A percentile compares a stretch with the other conserved stretches of the same genome.
Conservation (phyloP, 2,329 filamentous ascomycete genomes). For the Alternaria consortialis region DNA sequence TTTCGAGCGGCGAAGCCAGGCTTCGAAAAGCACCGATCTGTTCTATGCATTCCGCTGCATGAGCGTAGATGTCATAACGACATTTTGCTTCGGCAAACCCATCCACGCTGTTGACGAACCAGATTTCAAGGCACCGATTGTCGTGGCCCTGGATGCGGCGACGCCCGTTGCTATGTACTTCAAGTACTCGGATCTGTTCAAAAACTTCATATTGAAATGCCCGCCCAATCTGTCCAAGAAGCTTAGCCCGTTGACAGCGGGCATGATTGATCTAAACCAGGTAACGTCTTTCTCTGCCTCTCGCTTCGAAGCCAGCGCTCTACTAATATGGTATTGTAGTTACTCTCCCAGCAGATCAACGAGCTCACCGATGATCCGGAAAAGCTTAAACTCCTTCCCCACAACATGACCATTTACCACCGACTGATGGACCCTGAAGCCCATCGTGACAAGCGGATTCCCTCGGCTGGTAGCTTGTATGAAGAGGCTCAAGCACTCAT, state of each 20-base stretch:
- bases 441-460: constrained; percentile 44
- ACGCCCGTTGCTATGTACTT: constrained; percentile 49
- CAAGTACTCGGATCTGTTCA: constrained; percentile 52
- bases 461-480: constrained; percentile 48
- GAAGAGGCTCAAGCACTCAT: constrained; percentile 59
- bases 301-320: not conserved
- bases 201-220: constrained; percentile 49
- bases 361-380: constrained; percentile 43
- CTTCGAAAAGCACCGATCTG: constrained; percentile 29
- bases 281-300: constrained; percentile 8
- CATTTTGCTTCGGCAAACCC: constrained; percentile 55
- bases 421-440: constrained; percentile 46
- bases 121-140: constrained; percentile 54
- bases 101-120: constrained; percentile 52
- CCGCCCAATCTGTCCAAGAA: constrained; percentile 50
- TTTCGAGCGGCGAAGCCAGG: constrained; percentile 36
- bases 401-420: constrained; percentile 52
- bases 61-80: constrained; percentile 39
- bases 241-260: constrained; percentile 48
- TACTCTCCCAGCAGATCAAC: constrained; percentile 44
- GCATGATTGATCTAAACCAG: constrained; percentile 52
- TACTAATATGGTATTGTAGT: constrained; percentile 17
- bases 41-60: constrained; percentile 36
- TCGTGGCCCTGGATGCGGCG: constrained; percentile 54
- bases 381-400: constrained; percentile 43